Evolutionary conservation across 2,329 filamentous ascomycete species (phyloP).

Genomic region (Aureobasidium vineae): DNA sequence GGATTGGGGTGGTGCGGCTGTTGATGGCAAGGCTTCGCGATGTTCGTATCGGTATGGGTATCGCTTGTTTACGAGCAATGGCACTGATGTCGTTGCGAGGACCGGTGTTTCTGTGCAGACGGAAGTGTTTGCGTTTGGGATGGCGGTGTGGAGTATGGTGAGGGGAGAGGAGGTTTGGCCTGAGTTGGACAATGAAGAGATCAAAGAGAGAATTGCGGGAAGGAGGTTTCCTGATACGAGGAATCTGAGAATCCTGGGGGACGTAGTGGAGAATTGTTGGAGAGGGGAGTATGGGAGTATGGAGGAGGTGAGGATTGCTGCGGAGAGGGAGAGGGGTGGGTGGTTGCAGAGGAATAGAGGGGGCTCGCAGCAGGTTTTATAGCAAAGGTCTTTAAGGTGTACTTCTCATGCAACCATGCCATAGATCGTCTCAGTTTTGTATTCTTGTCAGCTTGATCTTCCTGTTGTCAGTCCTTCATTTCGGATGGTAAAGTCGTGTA

Average conservation of each 20-base stretch:
- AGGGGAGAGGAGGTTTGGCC: slow-evolving; percentile 10
- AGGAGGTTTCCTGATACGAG: slow-evolving; percentile 1
- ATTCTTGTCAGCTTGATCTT: too few relatives aligned
- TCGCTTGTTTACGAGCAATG: neutral
- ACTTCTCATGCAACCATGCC: too few relatives aligned
- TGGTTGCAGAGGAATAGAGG: neutral
- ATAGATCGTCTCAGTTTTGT: too few relatives aligned
- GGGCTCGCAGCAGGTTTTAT: neutral
- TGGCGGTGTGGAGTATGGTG: neutral
- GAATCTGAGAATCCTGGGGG: neutral
- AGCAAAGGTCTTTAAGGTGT: too few relatives aligned
- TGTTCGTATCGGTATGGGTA: slow-evolving; percentile 4
- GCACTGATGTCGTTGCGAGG: neutral
- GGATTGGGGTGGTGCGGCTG: slow-evolving; percentile 28
- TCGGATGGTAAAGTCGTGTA: too few relatives aligned
- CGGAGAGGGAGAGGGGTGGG: neutral
- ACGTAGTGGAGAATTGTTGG: neutral
- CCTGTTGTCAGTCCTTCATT: too few relatives aligned
- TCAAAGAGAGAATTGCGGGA: neutral
- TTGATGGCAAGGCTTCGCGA: slow-evolving; percentile 19
- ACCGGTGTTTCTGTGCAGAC: neutral
- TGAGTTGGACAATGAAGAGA: slow-evolving; percentile 1
- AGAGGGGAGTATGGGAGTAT: neutral
- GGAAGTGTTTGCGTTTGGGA: slow-evolving; percentile 11
- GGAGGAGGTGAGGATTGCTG: neutral